Evolutionary conservation across 2,329 filamentous ascomycete species (phyloP).

Genomic region (Clonostachys byssicola): DNA sequence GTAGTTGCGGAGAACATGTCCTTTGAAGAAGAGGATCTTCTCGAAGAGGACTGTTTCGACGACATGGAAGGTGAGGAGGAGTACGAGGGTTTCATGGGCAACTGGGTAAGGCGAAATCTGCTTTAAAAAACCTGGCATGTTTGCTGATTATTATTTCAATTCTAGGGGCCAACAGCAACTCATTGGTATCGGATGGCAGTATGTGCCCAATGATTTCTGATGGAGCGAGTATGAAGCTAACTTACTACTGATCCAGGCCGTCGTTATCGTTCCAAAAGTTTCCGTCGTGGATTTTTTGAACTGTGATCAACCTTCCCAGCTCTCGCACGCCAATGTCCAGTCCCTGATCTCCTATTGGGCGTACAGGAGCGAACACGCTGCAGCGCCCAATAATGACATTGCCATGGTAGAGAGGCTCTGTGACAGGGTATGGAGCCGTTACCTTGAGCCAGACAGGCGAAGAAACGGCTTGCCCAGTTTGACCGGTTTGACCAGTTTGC

Average conservation of each 20-base stretch:
- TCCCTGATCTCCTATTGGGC: background rate
- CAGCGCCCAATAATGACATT: too few species aligned
- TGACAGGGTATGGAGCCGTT: background rate
- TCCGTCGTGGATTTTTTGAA: background rate
- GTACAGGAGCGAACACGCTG: too few species aligned
- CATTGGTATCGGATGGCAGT: background rate
- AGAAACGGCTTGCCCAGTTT: too few species aligned
- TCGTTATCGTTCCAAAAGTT: background rate
- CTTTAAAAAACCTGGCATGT: slow-evolving; percentile 9
- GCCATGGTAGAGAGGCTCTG: background rate
- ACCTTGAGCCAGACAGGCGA: background rate
- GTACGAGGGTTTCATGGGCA: slow-evolving; percentile 18
- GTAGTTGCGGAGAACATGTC: slow-evolving; percentile 6
- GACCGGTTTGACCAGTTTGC: too few species aligned
- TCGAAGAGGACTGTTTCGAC: slow-evolving; percentile 13
- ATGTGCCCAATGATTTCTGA: background rate
- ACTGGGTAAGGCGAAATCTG: slow-evolving; percentile 9
- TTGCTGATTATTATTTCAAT: slow-evolving; percentile 12
- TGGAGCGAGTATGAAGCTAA: background rate
- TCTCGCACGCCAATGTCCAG: background rate
- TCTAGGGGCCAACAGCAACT: background rate
- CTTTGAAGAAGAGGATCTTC: slow-evolving; percentile 11
- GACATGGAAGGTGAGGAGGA: slow-evolving; percentile 9
- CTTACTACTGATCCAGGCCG: background rate
- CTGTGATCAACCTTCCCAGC: background rate